Conservation (phyloP, 148 eudicot species). For the Chenopodium suecicum region DNA sequence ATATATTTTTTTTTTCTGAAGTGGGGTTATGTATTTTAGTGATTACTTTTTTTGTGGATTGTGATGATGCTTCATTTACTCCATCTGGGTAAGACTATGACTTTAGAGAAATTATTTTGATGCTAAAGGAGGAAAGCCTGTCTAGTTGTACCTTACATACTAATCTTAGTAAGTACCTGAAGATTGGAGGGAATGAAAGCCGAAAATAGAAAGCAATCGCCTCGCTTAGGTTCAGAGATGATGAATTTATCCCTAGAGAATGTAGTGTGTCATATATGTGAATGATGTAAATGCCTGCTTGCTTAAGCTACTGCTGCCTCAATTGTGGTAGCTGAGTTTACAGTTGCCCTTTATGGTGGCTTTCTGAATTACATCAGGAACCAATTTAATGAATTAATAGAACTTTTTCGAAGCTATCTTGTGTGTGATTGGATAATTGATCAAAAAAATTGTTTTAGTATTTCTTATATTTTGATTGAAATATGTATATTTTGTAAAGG, state of each 20-base stretch:
- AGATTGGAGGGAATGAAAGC: not conserved
- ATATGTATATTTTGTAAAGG: not conserved
- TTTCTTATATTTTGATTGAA: too few species aligned
- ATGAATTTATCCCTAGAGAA: not conserved
- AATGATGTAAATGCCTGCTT: not conserved
- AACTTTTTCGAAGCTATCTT: not conserved
- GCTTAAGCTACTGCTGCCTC: constrained; percentile 7
- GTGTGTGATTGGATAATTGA: not conserved
- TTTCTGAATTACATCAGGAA: not conserved
- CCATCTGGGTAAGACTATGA: constrained; percentile 27
- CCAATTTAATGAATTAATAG: too few species aligned
- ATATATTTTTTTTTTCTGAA: not conserved
- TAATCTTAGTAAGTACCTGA: not conserved
- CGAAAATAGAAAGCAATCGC: not conserved
- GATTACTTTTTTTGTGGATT: constrained; percentile 8
- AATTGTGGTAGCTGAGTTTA: not conserved
- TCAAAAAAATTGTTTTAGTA: not conserved
- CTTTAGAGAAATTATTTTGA: constrained; percentile 1
- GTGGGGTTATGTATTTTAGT: not conserved
- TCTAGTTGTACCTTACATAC: constrained; percentile 1
- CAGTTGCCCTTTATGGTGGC: not conserved
- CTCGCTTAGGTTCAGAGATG: not conserved
- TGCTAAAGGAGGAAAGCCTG: not conserved
- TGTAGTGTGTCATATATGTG: not conserved
- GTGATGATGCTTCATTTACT: not conserved